These are phyloP conservation scores for Candida railenensis DNA, from an alignment of 805 yeast genomes.

Conservation along the genomic window DNA sequence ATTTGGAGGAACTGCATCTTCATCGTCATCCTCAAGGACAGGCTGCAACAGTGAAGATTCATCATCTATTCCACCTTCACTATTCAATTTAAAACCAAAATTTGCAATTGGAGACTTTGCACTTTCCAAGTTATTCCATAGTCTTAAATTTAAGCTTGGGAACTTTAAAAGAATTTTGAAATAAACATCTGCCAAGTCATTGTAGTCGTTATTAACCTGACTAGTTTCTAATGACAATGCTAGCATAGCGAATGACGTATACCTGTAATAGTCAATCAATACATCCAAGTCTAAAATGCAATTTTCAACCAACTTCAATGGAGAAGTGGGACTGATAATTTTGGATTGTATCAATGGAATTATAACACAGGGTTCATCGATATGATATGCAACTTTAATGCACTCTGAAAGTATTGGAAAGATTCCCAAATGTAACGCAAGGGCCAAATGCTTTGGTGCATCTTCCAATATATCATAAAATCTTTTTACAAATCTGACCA, in stretches of 20 bases:
- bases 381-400: constrained; percentile 1
- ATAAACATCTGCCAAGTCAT: constrained; percentile 19
- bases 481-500: not conserved
- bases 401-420: constrained; percentile 1
- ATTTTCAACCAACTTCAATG: constrained; percentile 15
- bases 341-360: constrained; percentile 1
- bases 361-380: not conserved
- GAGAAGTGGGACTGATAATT: constrained; percentile 20
- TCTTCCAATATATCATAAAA: not conserved
- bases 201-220: constrained; percentile 9
- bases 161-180: constrained; percentile 21
- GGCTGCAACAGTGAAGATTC: not conserved
- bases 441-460: not conserved
- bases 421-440: not conserved
- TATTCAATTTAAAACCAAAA: not conserved
- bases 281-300: constrained; percentile 15
- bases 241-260: constrained; percentile 24
- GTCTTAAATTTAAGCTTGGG: constrained; percentile 17
- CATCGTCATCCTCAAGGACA: constrained; percentile 1
- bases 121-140: constrained; percentile 5
- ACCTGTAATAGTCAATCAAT: constrained; percentile 24
- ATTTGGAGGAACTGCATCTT: not conserved
- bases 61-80: not conserved
- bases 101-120: constrained; percentile 2
- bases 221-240: constrained; percentile 10